Evolutionary conservation across 2,329 filamentous ascomycete species (phyloP).

Genomic region (Lojkania enalia): DNA sequence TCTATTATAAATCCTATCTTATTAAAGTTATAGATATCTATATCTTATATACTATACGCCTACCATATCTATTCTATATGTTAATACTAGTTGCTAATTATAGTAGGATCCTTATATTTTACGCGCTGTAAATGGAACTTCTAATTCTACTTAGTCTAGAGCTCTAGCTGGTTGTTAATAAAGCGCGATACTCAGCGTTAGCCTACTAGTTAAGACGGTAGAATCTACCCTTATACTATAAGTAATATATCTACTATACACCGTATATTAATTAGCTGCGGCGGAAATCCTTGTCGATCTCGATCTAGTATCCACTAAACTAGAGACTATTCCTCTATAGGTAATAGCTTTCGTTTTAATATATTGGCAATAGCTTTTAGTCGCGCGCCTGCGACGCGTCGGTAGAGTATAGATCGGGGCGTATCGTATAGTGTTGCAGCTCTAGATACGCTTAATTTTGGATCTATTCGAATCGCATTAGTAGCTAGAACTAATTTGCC

Average conservation of each 20-base stretch:
- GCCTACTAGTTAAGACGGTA: neutral
- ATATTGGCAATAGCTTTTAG: neutral
- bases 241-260: neutral
- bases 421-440: too few species aligned
- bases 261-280: neutral
- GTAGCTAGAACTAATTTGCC: too few species aligned
- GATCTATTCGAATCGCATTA: too few species aligned
- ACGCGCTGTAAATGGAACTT: neutral
- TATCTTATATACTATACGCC: neutral
- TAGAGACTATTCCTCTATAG: too few species aligned
- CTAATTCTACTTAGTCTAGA: too few species aligned
- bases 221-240: neutral
- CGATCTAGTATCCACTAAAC: neutral
- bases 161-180: too few species aligned
- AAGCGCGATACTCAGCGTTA: neutral
- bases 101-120: neutral
- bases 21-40: too few species aligned
- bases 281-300: neutral
- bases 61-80: neutral
- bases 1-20: neutral
- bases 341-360: too few species aligned
- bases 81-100: neutral
- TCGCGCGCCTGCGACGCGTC: slow-evolving; percentile 11
- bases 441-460: too few species aligned
- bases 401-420: slow-evolving; percentile 41